Evolutionary conservation across 2,329 filamentous ascomycete species (phyloP), one percentile per base, ranked within the genome.

Genomic region (Stagonosporopsis cucurbitacearum): DNA sequence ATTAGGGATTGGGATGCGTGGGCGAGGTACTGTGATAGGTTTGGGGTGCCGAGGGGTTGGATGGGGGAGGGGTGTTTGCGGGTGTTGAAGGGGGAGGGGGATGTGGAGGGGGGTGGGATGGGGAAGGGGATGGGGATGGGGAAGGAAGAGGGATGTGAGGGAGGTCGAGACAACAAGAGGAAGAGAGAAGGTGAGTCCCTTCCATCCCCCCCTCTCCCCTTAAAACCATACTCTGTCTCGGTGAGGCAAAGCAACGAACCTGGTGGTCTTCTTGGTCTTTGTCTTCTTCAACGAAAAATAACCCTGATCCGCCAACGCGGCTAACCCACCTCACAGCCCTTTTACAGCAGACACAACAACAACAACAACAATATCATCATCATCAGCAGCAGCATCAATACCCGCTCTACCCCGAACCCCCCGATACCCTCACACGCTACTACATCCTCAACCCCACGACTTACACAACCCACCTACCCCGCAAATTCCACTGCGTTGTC

Each of bases 1-100:
- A 66, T 72, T 50, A 65, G 61, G 53, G 60, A 9, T 22, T 65
- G 64, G 64, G 52, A 42, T 0, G 58, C 66, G 4, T 74, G 69
- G 70, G 30, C 45, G 35, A 44, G 51, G 2, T 64, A 66, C 32
- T 70, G 70, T 37, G 57, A 48, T 1, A n/a, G 66, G 25, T 61
- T 65, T 17, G 63, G 66, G 6, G 39, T 72, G 4, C 69, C 69
- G 2, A 20, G 36, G 20, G 59, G 68, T 28, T 69, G 71, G 25
- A 35, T 74, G n/a, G 58, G 52, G 20, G 58, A 66, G 25, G 46
- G 63, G 12, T 60, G 66, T 13, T 43, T 73, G 9, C 13, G 19
- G 28, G 36, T 72, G 7, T 41, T 73, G 56, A 43, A 57, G 1
- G 19, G 66, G 33, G 66, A 4, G 11, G 4, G 11, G 19, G 35